These are phyloP conservation scores for Aspergillus heteromorphus DNA, from an alignment of 495 filamentous ascomycete genomes.

Conservation along the genomic window DNA sequence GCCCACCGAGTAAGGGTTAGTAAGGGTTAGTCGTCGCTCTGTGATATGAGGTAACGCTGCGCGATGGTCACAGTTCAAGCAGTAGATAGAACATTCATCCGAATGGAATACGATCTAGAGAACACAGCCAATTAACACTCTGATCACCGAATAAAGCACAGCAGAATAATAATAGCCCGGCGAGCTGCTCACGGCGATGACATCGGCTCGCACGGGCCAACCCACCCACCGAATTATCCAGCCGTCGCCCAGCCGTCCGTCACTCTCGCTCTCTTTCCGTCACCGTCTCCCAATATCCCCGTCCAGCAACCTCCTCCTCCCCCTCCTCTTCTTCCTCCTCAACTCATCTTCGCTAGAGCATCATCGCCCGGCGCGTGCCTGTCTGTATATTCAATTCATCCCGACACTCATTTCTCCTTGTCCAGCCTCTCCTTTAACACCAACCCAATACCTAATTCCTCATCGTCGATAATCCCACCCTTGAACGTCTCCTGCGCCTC, in stretches of 20 bases:
- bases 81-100: no score
- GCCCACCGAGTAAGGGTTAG: no score
- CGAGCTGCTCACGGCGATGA: no score
- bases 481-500: conserved; percentile 27
- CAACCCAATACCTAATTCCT: neutral
- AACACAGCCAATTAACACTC: no score
- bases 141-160: no score
- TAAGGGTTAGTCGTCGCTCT: neutral
- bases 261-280: neutral
- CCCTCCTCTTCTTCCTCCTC: neutral
- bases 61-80: neutral
- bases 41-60: neutral
- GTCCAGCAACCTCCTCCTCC: neutral
- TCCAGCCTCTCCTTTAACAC: neutral
- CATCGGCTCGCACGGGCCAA: conserved; percentile 13
- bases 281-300: neutral
- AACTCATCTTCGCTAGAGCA: neutral
- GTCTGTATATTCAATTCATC: neutral
- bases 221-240: neutral
- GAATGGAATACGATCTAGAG: no score
- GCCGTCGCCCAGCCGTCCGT: conserved; percentile 9
- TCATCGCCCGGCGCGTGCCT: conserved; percentile 1
- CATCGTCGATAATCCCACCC: neutral
- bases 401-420: neutral
- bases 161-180: no score